Percentiles rank a stretch among this genome's conserved stretches.
Conservation (phyloP, 2,329 filamentous ascomycete genomes). For the Ciborinia camelliae region DNA sequence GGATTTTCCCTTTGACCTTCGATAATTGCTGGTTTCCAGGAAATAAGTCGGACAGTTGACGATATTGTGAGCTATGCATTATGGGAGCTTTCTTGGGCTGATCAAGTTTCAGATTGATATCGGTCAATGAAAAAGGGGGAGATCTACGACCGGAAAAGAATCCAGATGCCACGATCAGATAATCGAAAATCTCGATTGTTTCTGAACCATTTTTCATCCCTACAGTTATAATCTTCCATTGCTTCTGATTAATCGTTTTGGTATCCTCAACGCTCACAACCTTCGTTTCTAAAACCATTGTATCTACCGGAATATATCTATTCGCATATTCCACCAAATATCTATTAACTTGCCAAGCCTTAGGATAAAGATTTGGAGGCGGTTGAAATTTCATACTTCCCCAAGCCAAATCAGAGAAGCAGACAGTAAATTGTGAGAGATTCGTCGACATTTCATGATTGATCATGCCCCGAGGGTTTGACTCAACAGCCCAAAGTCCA, state of each 20-base stretch:
- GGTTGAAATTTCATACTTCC: constrained; percentile 2
- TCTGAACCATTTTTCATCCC: background rate
- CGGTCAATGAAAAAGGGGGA: background rate
- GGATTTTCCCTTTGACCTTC: constrained; percentile 11
- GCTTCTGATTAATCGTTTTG: no score
- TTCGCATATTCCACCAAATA: constrained; percentile 18
- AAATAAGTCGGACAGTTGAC: background rate
- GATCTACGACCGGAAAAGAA: background rate
- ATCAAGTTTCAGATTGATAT: no score
- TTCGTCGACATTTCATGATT: constrained; percentile 18
- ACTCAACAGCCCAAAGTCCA: constrained; percentile 21
- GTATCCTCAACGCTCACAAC: constrained; percentile 1
- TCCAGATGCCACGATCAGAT: constrained; percentile 14
- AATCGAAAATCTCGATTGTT: constrained; percentile 5
- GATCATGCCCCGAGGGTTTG: constrained; percentile 16
- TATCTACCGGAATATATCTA: constrained; percentile 7
- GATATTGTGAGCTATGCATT: constrained; percentile 10
- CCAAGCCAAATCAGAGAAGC: constrained; percentile 22
- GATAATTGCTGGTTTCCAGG: background rate
- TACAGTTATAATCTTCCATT: no score
- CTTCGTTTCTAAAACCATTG: background rate
- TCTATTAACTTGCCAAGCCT: constrained; percentile 20
- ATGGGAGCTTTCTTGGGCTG: no score
- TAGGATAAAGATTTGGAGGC: constrained; percentile 2
- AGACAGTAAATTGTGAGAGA: constrained; percentile 21